Evolutionary conservation across 2,329 filamentous ascomycete genomes (phyloP), one percentile per base, ranked within the genome.

Genomic region (Sporothrix sp.): DNA sequence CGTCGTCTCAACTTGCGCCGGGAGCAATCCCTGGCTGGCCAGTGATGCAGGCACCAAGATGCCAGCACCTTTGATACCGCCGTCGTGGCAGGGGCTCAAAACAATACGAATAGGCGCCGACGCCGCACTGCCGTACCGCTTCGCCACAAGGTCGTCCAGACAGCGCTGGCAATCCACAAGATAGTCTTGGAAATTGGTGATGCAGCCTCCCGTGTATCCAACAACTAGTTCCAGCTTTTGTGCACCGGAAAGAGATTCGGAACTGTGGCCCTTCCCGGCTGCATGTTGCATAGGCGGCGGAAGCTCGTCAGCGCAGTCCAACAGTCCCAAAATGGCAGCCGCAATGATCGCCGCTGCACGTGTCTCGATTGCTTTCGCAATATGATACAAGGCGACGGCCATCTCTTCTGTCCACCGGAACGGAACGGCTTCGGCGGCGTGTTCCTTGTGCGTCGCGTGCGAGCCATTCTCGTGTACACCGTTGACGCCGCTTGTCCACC

Each of bases 141-240:
- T 55, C 14, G 59, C 57, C 48, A 80, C 58, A 10, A 80, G 67
- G 20, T 65, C 62, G 58, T 87, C 80, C 45, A 90, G 72, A 60
- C 85, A 85, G 13, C 66, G 60, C 63, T 89, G 84, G 56, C 83
- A 87, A 58, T 84, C 82, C 39, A 70, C 66, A 37, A 86, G 70
- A 65, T 87, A 89, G 58, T 85, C 76, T 43, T 86, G 85, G 59
- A 88, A 88, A 59, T 86, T 80, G n/a, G 81, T 78, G 53, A 90
- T 90, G 60, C 85, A 88, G 7, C 85, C 84, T 28, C 86, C 86
- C 0, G 86, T 88, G 61, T 87, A 90, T 1, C 85, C 86, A 20
- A 90, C 83, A 1, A 87, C 81, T 27, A 91, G 64, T 58, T 87
- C 82, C 54, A 68, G 58, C 21, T 45, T 45, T n/a, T n/a, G n/a